Base-by-base conservation (phyloP, 495 filamentous ascomycete genomes). In the Lophiotrema nucula region DNA sequence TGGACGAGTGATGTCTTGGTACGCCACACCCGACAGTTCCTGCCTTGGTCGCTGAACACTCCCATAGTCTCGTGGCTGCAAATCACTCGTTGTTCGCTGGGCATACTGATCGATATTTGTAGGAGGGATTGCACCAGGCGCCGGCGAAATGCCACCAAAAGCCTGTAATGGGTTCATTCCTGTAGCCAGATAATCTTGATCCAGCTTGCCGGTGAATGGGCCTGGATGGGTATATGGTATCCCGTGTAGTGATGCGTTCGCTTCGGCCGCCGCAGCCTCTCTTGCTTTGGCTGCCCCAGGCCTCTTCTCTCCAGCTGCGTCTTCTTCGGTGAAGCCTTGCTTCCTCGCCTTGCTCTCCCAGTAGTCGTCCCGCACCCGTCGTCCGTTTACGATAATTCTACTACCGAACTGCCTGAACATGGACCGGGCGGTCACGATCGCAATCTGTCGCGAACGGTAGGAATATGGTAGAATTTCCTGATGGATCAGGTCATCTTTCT, bases 401-500 rank as follows among this genome's bases (percentile, higher is more conserved):
- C 90, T 95, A n/a, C 93, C 93, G 69, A 99, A 99, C 72, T 99
- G 93, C 16, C 93, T 86, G 70, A 97, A 99, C 93, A 99, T 99
- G 43, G 93, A 97, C 59, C 88, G 85, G n/a, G 93, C 93, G 2
- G 93, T 97, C 25, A 99, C 93, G 55, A 99, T 97, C 23, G 93
- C 95, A 56, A 97, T 99, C 73, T 99, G 93, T 37, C 93, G 87
- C 5, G 93, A 99, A 19, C 95, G 83, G 67, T 99, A 99, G 21
- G 93, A 97, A 73, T 97, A 99, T 0, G 95, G 95, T 25, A 99
- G 75, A 49, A 97, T 91, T 66, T 97, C 93, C 72, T 97, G 90
- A 53, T 85, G 78, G 31, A 99, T 97, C 5, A 99, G 76, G 70
- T 97, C 90, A 66, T 97, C 93, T 75, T 97, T 99, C 72, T 99